phyloP scores from a whole-genome alignment of 2,329 filamentous ascomycete genomes.

The Cladosporium sp. region DNA sequence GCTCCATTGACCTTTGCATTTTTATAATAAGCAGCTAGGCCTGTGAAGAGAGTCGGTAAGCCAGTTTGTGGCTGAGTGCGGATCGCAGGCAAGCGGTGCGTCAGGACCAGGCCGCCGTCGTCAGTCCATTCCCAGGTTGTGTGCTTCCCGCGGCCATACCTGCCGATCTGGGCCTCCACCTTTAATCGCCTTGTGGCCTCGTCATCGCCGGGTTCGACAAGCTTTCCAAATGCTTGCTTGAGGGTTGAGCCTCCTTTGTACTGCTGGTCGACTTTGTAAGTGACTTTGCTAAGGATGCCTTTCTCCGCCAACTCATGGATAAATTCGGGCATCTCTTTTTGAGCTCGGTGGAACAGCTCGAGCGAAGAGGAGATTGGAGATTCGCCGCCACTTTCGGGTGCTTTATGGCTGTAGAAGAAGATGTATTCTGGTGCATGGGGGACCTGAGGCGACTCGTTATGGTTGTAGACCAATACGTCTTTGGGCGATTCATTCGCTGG shows the following conservation, averaged over 20 bases:
- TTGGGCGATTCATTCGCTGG: conserved; percentile 46
- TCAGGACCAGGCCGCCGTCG: conserved; percentile 36
- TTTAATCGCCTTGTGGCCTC: conserved; percentile 37
- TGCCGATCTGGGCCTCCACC: conserved; percentile 44
- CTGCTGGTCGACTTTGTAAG: conserved; percentile 40
- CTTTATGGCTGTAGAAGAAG: conserved; percentile 43
- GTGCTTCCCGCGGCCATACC: conserved; percentile 41
- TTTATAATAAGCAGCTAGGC: conserved; percentile 42
- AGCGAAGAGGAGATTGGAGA: conserved; percentile 45
- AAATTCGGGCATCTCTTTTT: conserved; percentile 44
- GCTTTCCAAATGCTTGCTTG: conserved; percentile 42
- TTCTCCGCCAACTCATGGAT: conserved; percentile 39
- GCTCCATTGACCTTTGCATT: conserved; percentile 24
- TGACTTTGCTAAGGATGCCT: conserved; percentile 38
- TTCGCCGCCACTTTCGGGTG: conserved; percentile 34
- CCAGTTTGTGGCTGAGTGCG: conserved; percentile 43
- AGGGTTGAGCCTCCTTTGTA: conserved; percentile 45
- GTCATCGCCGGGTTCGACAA: conserved; percentile 40
- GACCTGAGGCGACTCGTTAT: conserved; percentile 48
- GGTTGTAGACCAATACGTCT: conserved; percentile 44
- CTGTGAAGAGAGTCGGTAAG: conserved; percentile 43
- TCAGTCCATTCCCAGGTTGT: conserved; percentile 46
- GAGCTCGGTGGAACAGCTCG: conserved; percentile 41
- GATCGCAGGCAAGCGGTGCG: conserved; percentile 42
- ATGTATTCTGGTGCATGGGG: conserved; percentile 48